Evolutionary conservation across 371 early-diverging fungal genomes (phyloP).

Genomic region (Polyrhizophydium stewartii): DNA sequence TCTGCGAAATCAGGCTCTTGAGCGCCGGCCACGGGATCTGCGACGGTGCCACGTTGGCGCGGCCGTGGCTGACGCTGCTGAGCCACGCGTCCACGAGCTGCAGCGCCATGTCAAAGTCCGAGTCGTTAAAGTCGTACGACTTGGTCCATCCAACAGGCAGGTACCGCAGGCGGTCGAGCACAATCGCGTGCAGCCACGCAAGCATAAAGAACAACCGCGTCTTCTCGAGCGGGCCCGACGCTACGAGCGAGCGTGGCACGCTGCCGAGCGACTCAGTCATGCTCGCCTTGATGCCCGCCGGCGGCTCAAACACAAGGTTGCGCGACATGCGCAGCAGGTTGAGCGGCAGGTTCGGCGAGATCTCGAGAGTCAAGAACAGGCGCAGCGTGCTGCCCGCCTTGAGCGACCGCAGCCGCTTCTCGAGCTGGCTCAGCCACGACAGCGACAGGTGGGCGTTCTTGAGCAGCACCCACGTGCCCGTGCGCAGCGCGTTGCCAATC

Average conservation of each 20-base stretch:
- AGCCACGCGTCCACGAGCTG: slow-evolving; percentile 90
- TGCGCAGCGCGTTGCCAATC: slow-evolving; percentile 75
- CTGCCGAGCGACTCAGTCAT: slow-evolving; percentile 74
- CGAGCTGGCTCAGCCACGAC: slow-evolving; percentile 89
- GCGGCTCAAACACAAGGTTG: slow-evolving; percentile 92
- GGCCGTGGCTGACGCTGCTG: slow-evolving; percentile 70
- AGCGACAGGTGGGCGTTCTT: slow-evolving; percentile 97
- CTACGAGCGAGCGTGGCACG: slow-evolving; percentile 50
- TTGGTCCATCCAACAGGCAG: slow-evolving; percentile 98
- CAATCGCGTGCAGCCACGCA: slow-evolving; percentile 94
- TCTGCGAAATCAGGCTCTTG: slow-evolving; percentile 75
- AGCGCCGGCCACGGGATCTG: slow-evolving; percentile 96
- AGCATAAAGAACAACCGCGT: slow-evolving; percentile 89
- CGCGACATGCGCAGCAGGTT: slow-evolving; percentile 87
- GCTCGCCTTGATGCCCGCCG: slow-evolving; percentile 94
- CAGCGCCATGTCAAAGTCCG: slow-evolving; percentile 90
- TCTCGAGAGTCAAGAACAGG: slow-evolving; percentile 96
- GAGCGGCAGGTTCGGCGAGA: slow-evolving; percentile 92
- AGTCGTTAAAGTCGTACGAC: slow-evolving; percentile 95
- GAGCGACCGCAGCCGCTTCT: slow-evolving; percentile 87
- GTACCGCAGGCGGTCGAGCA: slow-evolving; percentile 93
- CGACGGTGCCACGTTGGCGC: slow-evolving; percentile 87
- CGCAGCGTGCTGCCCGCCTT: slow-evolving; percentile 64
- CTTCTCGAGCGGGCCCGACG: slow-evolving; percentile 79
- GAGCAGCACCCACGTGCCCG: slow-evolving; percentile 92